These are phyloP conservation scores for Alternaria brassicae DNA, from an alignment of 2,329 filamentous ascomycete species.

Conservation along the genomic window DNA sequence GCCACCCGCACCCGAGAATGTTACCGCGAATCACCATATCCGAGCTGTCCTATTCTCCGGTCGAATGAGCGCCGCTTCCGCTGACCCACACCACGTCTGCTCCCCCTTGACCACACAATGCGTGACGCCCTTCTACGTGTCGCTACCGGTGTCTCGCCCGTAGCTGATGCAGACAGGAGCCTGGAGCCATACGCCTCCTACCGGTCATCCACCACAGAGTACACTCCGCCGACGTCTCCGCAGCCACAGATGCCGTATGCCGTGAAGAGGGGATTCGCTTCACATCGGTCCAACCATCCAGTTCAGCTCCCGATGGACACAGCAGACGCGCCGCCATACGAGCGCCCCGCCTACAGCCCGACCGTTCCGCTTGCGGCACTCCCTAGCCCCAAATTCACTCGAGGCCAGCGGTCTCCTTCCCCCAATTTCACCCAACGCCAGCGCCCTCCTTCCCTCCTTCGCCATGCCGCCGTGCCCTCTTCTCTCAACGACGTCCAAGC, in stretches of 20 bases:
- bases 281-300: conserved; percentile 33
- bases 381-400: conserved; percentile 52
- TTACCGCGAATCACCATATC: conserved; percentile 28
- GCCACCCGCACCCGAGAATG: conserved; percentile 34
- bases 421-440: conserved; percentile 53
- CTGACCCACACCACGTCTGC: conserved; percentile 11
- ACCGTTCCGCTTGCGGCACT: conserved; percentile 22
- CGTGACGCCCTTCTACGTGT: conserved; percentile 34
- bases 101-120: conserved; percentile 35
- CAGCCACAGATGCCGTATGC: conserved; percentile 28
- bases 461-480: conserved; percentile 41
- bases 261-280: conserved; percentile 31
- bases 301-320: conserved; percentile 42
- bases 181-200: conserved; percentile 35
- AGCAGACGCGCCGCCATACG: conserved; percentile 31
- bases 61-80: conserved; percentile 38
- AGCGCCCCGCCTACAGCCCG: conserved; percentile 41
- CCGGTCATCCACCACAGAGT: conserved; percentile 34
- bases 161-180: conserved; percentile 12
- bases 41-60: conserved; percentile 29
- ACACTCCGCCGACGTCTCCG: conserved; percentile 46
- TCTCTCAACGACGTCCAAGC: conserved; percentile 36
- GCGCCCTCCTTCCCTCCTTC: conserved; percentile 52
- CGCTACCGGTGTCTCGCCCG: conserved; percentile 19
- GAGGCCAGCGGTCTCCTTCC: conserved; percentile 52